A percentile compares a stretch with the other conserved stretches of the same genome.
These are phyloP conservation scores for Ganoderma sp. DNA, from an alignment of 1,284 basidiomycete species.

Conservation along the genomic window DNA sequence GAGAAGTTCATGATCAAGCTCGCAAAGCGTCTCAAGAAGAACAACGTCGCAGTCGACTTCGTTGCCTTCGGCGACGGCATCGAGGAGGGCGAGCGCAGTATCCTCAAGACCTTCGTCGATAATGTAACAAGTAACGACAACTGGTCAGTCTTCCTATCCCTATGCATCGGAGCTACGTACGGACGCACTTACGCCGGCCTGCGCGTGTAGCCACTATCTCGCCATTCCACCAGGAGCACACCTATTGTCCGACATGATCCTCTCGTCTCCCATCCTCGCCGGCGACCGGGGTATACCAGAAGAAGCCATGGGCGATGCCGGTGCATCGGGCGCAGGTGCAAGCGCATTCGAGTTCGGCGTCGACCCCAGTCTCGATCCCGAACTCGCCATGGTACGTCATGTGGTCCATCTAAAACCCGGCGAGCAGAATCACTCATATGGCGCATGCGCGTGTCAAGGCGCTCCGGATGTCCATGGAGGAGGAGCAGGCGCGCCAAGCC, in stretches of 20 bases:
- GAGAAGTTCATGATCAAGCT: conserved; percentile 84
- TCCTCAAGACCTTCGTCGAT: conserved; percentile 80
- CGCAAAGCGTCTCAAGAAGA: conserved; percentile 99
- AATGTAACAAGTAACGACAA: conserved; percentile 81
- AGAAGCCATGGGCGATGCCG: conserved; percentile 61
- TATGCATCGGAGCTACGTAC: not conserved
- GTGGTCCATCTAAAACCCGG: not conserved
- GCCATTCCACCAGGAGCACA: conserved; percentile 79
- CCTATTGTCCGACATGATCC: conserved; percentile 85
- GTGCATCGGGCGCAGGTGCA: conserved; percentile 44
- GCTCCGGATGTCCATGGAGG: conserved; percentile 96
- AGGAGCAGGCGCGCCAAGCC: conserved; percentile 91
- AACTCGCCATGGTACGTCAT: conserved; percentile 87
- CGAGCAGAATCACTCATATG: conserved; percentile 14
- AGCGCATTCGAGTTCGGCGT: conserved; percentile 88
- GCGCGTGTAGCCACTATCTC: conserved; percentile 75
- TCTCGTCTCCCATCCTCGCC: conserved; percentile 84
- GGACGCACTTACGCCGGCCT: too few species aligned
- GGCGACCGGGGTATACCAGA: conserved; percentile 80
- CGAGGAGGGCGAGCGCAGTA: conserved; percentile 65
- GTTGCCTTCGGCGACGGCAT: conserved; percentile 81
- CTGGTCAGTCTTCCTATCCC: conserved; percentile 58
- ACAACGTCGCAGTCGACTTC: conserved; percentile 96
- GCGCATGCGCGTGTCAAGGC: conserved; percentile 61
- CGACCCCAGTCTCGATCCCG: conserved; percentile 94